Evolutionary conservation across 2,329 filamentous ascomycete genomes (phyloP).

Genomic region (Clarireedia homoeocarpa): DNA sequence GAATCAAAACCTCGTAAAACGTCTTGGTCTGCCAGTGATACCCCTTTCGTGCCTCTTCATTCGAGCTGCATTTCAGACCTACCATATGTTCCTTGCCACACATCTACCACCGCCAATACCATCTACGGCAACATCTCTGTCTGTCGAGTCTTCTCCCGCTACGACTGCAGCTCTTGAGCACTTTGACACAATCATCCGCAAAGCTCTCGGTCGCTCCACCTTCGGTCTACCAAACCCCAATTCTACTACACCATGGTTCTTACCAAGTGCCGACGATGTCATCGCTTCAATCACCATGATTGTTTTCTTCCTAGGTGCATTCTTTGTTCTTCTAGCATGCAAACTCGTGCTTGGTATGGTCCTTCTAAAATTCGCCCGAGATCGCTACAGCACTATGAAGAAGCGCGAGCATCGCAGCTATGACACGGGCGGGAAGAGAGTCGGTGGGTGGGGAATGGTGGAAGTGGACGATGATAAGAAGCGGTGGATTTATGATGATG

Average conservation of each 20-base stretch:
- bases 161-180: slow-evolving; percentile 72
- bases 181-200: slow-evolving; percentile 69
- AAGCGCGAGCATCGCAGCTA: slow-evolving; percentile 53
- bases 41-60: slow-evolving; percentile 94
- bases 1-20: slow-evolving; percentile 80
- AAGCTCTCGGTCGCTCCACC: slow-evolving; percentile 66
- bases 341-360: slow-evolving; percentile 87
- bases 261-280: slow-evolving; percentile 51
- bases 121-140: slow-evolving; percentile 57
- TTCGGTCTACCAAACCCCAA: slow-evolving; percentile 42
- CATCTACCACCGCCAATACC: slow-evolving; percentile 70
- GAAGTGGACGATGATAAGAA: slow-evolving; percentile 86
- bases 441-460: slow-evolving; percentile 76
- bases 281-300: slow-evolving; percentile 77
- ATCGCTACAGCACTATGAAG: slow-evolving; percentile 72
- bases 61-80: slow-evolving; percentile 87
- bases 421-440: slow-evolving; percentile 63
- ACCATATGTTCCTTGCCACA: slow-evolving; percentile 93
- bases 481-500: slow-evolving; percentile 80
- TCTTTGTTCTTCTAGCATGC: slow-evolving; percentile 73
- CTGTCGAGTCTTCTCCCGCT: slow-evolving; percentile 63
- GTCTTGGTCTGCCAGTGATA: slow-evolving; percentile 84
- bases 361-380: slow-evolving; percentile 70
- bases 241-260: slow-evolving; percentile 28
- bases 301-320: slow-evolving; percentile 76